Base-by-base conservation (phyloP, 306 rosid species). In the Adenanthera pavonina region DNA sequence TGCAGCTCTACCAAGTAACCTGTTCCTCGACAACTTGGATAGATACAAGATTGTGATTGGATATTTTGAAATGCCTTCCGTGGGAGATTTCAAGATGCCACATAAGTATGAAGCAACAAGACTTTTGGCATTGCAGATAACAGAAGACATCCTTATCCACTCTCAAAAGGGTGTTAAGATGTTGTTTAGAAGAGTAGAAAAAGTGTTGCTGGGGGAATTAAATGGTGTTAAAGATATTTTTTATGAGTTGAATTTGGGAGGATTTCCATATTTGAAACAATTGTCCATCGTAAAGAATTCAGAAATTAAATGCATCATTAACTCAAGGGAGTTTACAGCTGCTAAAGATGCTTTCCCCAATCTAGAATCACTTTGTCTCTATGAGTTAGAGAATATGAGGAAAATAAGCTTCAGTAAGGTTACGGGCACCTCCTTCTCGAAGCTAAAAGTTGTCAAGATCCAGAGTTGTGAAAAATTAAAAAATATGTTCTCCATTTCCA, bases 401-500 rank as follows among this genome's bases (percentile, higher is more conserved):
- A 11, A 4, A 30, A 47, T 80, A 25, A 80, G 81, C 60, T 49
- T 7, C 65, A 76, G 75, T 52, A 48, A 40, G 5, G 64, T 80
- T 44, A 43, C 51, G 44, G 52, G 2, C 0, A 20, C 30, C 17
- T 80, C 87, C 53, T 83, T 84, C 20, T 13, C 38, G 19, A 84
- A 80, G 41, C 75, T 90, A 72, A 88, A 77, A 65, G 71, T 33
- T 34, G 71, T 90, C 51, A 76, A 48, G 16, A 78, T 89, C 30
- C 30, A 25, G 30, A 25, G 30, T 25, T n/a, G n/a, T n/a, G n/a
- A n/a, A n/a, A n/a, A n/a, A n/a, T n/a, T n/a, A n/a, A n/a, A n/a
- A n/a, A n/a, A n/a, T n/a, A n/a, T n/a, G n/a, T n/a, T n/a, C n/a
- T n/a, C n/a, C n/a, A n/a, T n/a, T n/a, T n/a, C n/a, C n/a, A n/a